Evolutionary conservation across 192 early-diverging fungal genomes (phyloP).

Genomic region (Coemansia sp.): DNA sequence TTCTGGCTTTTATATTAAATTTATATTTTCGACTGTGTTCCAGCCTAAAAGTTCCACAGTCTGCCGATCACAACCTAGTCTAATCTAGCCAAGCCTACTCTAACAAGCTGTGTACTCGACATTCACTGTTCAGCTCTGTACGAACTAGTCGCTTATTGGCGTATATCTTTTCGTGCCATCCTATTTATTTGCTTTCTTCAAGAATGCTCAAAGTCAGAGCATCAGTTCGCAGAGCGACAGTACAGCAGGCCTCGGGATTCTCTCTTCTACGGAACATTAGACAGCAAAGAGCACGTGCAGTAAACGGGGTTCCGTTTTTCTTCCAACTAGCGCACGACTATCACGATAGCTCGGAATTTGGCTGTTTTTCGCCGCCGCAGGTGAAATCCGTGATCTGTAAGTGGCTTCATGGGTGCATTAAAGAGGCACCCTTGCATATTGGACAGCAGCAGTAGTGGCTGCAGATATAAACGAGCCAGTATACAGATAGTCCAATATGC

Average conservation of each 20-base stretch:
- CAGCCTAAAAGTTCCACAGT: neutral
- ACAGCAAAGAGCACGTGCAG: slow-evolving; percentile 13
- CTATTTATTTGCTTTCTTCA: slow-evolving; percentile 4
- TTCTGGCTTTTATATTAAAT: slow-evolving; percentile 2
- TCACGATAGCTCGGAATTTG: slow-evolving; percentile 46
- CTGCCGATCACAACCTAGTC: neutral
- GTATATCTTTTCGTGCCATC: neutral
- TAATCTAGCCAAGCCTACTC: neutral
- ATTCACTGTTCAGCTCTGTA: neutral
- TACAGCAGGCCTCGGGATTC: slow-evolving; percentile 16
- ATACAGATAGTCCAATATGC: neutral
- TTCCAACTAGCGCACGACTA: slow-evolving; percentile 25
- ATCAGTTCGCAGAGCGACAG: slow-evolving; percentile 30
- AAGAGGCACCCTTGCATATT: neutral
- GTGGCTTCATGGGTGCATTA: slow-evolving; percentile 10
- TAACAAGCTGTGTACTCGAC: neutral
- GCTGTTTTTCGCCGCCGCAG: slow-evolving; percentile 28
- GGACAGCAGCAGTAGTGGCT: neutral
- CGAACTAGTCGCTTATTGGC: neutral
- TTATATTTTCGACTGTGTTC: neutral
- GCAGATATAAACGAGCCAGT: neutral
- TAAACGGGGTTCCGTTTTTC: slow-evolving; percentile 11
- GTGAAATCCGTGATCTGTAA: slow-evolving; percentile 33
- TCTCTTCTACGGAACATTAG: slow-evolving; percentile 16
- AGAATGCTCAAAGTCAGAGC: slow-evolving; percentile 36